Conservation (phyloP, 208 protist species). For the Acanthamoeba sp. region DNA sequence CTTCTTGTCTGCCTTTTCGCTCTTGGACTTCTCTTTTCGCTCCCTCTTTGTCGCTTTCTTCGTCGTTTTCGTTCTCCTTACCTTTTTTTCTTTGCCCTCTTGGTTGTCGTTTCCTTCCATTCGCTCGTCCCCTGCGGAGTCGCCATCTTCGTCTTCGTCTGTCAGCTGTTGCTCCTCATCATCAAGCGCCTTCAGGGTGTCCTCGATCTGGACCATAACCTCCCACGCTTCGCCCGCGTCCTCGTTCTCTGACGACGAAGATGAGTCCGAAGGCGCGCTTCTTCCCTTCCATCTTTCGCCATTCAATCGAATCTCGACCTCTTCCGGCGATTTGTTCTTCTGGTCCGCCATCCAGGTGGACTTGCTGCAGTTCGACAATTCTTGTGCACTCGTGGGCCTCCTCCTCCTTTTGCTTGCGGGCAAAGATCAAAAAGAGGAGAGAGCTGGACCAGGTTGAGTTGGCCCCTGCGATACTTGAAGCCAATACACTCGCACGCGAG, state of each 20-base stretch:
- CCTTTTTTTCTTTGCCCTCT: neutral
- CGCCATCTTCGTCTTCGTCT: neutral
- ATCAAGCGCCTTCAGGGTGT: neutral
- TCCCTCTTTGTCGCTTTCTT: slow-evolving; percentile 8
- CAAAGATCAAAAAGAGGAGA: no score
- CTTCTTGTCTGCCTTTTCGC: neutral
- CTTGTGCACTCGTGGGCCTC: no score
- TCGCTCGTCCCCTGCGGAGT: neutral
- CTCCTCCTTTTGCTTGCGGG: no score
- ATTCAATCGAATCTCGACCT: slow-evolving; percentile 11
- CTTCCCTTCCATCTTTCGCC: neutral
- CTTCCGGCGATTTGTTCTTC: neutral
- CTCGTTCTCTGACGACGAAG: neutral
- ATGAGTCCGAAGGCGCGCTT: neutral
- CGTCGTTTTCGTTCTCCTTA: slow-evolving; percentile 32
- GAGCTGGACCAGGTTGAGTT: no score
- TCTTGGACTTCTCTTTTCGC: slow-evolving; percentile 5
- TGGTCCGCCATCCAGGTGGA: no score
- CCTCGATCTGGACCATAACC: neutral
- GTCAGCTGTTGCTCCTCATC: neutral
- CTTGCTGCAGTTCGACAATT: no score
- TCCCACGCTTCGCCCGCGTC: neutral
- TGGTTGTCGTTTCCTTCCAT: neutral
- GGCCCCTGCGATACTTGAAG: slow-evolving; percentile 9
- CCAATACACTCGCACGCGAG: neutral